Evolutionary conservation across 1,284 basidiomycete species (phyloP), one percentile per base, ranked within the genome.

Genomic region (Anthracocystis setariae): DNA sequence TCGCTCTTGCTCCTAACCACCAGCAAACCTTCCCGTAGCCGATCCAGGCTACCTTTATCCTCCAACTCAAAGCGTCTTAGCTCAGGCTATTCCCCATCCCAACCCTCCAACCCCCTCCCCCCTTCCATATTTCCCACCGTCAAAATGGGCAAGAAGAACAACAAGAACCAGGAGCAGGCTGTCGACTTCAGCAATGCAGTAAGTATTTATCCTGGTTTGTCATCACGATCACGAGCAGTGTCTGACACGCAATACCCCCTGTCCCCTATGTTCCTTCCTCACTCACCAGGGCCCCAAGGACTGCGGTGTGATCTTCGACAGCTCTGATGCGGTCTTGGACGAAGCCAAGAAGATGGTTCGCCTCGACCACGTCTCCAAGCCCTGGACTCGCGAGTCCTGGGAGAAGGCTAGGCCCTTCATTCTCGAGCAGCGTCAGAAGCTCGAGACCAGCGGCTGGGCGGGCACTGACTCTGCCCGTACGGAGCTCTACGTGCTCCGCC

Each of bases 351-450:
- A 73, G 62, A 68, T 74, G 68, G 66, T 78, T 47, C 59, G 70
- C 29, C 71, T 80, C 39, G 51, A 59, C 51, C 76, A 78, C 64
- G 60, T 80, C 63, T 77, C 60, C 70, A 80, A 80, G 68, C 74
- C 74, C 38, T 78, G 71, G 74, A 74, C 77, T 50, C 74, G 78
- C 40, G 77, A 80, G 56, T 73, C 78, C 49, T 80, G 76, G 76
- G 78, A 80, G 65, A 71, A 74, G 52, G 78, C 78, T 29, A 67
- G 64, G 44, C 75, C 78, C 46, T 80, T 76, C 70, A 64, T 80
- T 49, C 77, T 80, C 63, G 72, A 74, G 65, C 78, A 80, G 68
- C 68, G 78, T 18, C 78, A 80, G 62, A 80, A 80, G 73, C 69
- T 80, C 58, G 78, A 80, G 70, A 52, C 66, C 44, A 55, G 46